These are phyloP conservation scores for Talaromyces sp. DNA, from an alignment of 2,329 filamentous ascomycete species.

Conservation along the genomic window DNA sequence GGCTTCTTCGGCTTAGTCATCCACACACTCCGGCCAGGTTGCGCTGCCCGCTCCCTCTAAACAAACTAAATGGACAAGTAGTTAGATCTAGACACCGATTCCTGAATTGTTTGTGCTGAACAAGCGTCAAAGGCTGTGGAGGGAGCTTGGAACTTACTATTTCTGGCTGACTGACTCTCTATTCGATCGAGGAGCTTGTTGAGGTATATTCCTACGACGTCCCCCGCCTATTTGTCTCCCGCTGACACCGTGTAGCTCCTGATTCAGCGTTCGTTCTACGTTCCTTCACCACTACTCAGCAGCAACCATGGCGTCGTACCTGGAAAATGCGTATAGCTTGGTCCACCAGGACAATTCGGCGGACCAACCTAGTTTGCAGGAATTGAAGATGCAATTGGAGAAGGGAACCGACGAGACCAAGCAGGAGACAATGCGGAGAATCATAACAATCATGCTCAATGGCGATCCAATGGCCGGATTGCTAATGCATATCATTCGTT, in stretches of 20 bases:
- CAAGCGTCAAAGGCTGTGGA: constrained; percentile 38
- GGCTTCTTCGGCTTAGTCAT: constrained; percentile 40
- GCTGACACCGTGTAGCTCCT: constrained; percentile 35
- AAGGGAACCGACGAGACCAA: constrained; percentile 92
- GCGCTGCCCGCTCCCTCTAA: constrained; percentile 23
- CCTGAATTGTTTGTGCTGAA: constrained; percentile 32
- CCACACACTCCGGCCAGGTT: constrained; percentile 41
- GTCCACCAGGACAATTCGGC: constrained; percentile 97
- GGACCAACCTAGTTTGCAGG: constrained; percentile 83
- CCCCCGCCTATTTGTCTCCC: constrained; percentile 23
- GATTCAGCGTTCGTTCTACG: constrained; percentile 22
- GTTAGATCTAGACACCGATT: constrained; percentile 29
- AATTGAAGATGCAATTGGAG: constrained; percentile 88
- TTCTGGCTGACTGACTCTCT: constrained; percentile 25
- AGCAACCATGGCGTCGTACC: constrained; percentile 79
- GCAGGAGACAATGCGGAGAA: constrained; percentile 92
- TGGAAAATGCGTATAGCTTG: constrained; percentile 92
- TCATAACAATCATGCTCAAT: constrained; percentile 96
- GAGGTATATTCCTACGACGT: constrained; percentile 24
- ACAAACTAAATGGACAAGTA: constrained; percentile 40
- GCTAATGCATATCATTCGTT: constrained; percentile 99
- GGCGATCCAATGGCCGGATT: constrained; percentile 92
- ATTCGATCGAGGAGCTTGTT: constrained; percentile 28
- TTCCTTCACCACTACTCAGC: constrained; percentile 30
- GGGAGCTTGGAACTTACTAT: constrained; percentile 33